phyloP scores from a whole-genome alignment of 257 asterid species.

The Jacaranda mimosifolia region DNA sequence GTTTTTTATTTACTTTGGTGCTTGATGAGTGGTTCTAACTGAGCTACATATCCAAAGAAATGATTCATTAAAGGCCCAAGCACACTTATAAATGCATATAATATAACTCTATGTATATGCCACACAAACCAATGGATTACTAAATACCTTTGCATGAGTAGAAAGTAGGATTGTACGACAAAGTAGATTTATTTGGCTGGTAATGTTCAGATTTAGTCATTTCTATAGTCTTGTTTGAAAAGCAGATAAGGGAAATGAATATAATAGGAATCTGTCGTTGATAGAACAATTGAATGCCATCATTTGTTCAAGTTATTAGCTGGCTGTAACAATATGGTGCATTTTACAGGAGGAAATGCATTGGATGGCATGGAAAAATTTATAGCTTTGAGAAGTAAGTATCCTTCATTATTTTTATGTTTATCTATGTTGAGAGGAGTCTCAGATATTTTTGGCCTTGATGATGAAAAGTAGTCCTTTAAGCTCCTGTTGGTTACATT shows the following conservation, averaged over 20 bases:
- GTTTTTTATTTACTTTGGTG: background rate
- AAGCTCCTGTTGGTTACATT: background rate
- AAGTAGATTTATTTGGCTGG: too few relatives aligned
- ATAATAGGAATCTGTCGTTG: background rate
- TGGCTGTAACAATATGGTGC: slow-evolving; percentile 9
- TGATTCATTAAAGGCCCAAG: background rate
- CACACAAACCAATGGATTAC: background rate
- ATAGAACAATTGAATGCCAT: slow-evolving; percentile 3
- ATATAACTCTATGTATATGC: too few relatives aligned
- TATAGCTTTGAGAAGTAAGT: slow-evolving; percentile 86
- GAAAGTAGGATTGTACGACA: background rate
- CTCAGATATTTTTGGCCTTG: background rate
- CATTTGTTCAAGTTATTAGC: slow-evolving; percentile 22
- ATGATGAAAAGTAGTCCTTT: slow-evolving; percentile 2
- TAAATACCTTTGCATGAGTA: background rate
- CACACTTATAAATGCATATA: background rate
- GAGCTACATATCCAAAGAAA: slow-evolving; percentile 6
- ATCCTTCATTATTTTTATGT: slow-evolving; percentile 31
- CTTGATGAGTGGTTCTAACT: slow-evolving; percentile 11
- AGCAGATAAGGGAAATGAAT: background rate
- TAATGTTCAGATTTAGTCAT: too few relatives aligned
- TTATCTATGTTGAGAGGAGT: slow-evolving; percentile 21
- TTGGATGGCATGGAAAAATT: slow-evolving; percentile 92
- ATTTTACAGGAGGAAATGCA: slow-evolving; percentile 87
- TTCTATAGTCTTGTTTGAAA: too few relatives aligned